A percentile compares a stretch with the other conserved stretches of the same genome.
Conservation (phyloP, 768 basidiomycete species). For the Kwoniella sp. region DNA sequence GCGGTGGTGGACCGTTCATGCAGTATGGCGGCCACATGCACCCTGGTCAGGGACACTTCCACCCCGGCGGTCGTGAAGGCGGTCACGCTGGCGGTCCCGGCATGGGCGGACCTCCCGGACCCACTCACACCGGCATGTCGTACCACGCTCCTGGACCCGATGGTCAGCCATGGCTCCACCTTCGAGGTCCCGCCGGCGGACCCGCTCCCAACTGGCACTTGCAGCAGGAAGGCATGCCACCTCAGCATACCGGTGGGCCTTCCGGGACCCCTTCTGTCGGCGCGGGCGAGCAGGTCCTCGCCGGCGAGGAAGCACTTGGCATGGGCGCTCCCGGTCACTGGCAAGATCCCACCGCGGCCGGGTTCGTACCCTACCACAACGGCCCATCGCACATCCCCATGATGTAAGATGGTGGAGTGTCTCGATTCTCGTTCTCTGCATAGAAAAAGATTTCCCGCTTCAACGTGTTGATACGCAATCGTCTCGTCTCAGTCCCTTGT, state of each 20-base stretch:
- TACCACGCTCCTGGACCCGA: slow-evolving; percentile 45
- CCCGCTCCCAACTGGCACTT: slow-evolving; percentile 25
- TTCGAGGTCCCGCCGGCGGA: slow-evolving; percentile 30
- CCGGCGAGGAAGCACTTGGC: slow-evolving; percentile 7
- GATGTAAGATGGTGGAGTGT: slow-evolving; percentile 8
- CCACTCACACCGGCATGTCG: slow-evolving; percentile 37
- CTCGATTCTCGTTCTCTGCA: too few relatives aligned
- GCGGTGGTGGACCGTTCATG: slow-evolving; percentile 36
- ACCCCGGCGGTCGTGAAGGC: background rate
- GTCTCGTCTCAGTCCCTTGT: too few relatives aligned
- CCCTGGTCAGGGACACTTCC: slow-evolving; percentile 6
- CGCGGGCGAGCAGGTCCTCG: background rate
- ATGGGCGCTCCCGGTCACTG: background rate
- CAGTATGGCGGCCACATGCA: slow-evolving; percentile 11
- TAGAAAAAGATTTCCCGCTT: too few relatives aligned
- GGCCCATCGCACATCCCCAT: slow-evolving; percentile 11
- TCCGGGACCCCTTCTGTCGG: background rate
- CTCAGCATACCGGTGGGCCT: background rate
- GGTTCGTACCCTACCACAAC: slow-evolving; percentile 21
- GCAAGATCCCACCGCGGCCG: slow-evolving; percentile 8
- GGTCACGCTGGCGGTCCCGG: slow-evolving; percentile 9
- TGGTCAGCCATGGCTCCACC: slow-evolving; percentile 42
- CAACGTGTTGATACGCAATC: too few relatives aligned
- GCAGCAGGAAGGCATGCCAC: slow-evolving; percentile 11
- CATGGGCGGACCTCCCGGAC: slow-evolving; percentile 14